These are phyloP conservation scores for Debaryomyces udenii DNA, from an alignment of 1,139 yeast genomes.

Conservation along the genomic window DNA sequence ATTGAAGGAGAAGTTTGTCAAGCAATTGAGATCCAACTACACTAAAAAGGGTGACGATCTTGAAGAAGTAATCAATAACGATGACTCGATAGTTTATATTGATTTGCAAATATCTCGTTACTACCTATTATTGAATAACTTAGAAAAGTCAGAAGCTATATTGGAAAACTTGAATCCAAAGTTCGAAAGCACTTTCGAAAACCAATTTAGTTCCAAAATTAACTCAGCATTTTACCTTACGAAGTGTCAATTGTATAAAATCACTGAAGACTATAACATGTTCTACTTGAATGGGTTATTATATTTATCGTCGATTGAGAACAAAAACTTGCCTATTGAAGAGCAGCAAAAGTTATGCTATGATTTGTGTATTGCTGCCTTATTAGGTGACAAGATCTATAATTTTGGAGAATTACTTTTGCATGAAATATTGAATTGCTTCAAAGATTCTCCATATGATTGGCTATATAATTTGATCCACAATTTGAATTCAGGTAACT, in stretches of 20 bases:
- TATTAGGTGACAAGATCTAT: conserved; percentile 89
- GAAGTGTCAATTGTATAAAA: conserved; percentile 74
- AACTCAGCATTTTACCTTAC: conserved; percentile 85
- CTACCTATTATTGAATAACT: conserved; percentile 58
- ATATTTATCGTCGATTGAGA: conserved; percentile 56
- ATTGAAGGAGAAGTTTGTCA: conserved; percentile 53
- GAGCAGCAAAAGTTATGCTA: conserved; percentile 59
- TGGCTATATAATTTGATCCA: conserved; percentile 79
- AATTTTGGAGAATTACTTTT: conserved; percentile 93
- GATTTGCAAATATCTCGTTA: conserved; percentile 79
- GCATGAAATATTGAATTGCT: conserved; percentile 75
- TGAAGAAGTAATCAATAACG: conserved; percentile 40
- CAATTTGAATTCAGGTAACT: conserved; percentile 78
- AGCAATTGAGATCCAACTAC: conserved; percentile 29
- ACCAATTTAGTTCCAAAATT: conserved; percentile 68
- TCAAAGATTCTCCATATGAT: conserved; percentile 53
- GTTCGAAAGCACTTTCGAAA: conserved; percentile 51
- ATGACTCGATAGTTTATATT: conserved; percentile 58
- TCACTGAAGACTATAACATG: conserved; percentile 74
- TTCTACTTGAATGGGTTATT: conserved; percentile 68
- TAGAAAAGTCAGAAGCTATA: conserved; percentile 66
- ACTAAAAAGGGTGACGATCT: conserved; percentile 34
- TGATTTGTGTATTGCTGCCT: conserved; percentile 83
- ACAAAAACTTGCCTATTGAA: conserved; percentile 32
- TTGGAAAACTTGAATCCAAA: conserved; percentile 63